phyloP scores from a whole-genome alignment of 148 eudicot genomes.

The Fagopyrum esculentum region DNA sequence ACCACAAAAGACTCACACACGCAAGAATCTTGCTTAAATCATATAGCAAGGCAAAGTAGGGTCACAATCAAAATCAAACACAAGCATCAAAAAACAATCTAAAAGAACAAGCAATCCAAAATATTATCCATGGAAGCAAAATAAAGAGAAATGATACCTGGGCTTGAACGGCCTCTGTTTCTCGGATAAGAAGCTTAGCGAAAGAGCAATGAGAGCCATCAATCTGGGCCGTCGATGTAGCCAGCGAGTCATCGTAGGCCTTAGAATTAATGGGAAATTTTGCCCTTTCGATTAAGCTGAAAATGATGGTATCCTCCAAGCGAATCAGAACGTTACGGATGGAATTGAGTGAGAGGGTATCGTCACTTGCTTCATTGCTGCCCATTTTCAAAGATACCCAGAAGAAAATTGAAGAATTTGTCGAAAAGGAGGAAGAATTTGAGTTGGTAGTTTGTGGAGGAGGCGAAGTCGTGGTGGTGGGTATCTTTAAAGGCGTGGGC shows the following conservation, averaged over 20 bases:
- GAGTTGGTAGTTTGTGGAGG: not conserved
- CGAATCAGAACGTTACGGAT: slow-evolving; percentile 46
- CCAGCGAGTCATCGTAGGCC: slow-evolving; percentile 20
- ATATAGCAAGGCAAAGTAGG: not conserved
- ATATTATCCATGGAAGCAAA: not conserved
- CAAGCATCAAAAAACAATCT: not conserved
- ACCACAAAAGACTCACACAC: not conserved
- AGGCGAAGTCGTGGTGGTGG: not conserved
- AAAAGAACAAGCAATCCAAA: not conserved
- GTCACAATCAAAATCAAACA: not conserved
- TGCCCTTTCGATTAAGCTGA: slow-evolving; percentile 57
- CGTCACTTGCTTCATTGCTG: slow-evolving; percentile 22
- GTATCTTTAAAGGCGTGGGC: not conserved
- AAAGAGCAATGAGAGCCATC: slow-evolving; percentile 11
- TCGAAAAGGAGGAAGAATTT: not conserved
- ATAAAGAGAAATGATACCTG: slow-evolving; percentile 29
- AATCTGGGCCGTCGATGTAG: not conserved
- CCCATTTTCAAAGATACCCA: slow-evolving; percentile 17
- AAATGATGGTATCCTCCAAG: slow-evolving; percentile 77
- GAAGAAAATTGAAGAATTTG: not conserved
- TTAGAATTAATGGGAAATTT: slow-evolving; percentile 47
- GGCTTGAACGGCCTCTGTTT: slow-evolving; percentile 65
- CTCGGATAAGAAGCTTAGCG: slow-evolving; percentile 37
- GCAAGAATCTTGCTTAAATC: not conserved
- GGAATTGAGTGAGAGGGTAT: slow-evolving; percentile 31